Base-by-base conservation (phyloP, 2,329 filamentous ascomycete species). In the Curvularia sp. region DNA sequence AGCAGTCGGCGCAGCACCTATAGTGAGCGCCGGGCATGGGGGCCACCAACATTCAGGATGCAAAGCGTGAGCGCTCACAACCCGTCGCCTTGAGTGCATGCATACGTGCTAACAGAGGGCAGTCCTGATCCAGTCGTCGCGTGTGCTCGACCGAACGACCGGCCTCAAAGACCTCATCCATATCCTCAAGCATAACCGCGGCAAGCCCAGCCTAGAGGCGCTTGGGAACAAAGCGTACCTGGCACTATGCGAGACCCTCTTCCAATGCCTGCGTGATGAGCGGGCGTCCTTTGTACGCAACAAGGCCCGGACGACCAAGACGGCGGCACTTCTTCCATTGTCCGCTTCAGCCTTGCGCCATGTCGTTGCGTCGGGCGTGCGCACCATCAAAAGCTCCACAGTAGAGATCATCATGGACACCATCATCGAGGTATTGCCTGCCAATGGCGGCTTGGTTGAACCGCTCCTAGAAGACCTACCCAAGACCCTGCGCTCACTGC, bases 191-290 rank as follows among this genome's bases (percentile, higher is more conserved):
- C 80, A 84, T 66, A 85, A 84, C 65, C 83, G 79, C 66, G 78
- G 74, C 28, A 80, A 73, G 62, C 61, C 75, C 28, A 75, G 65
- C 44, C 65, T 80, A 61, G 75, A 80, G 33, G 69, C 72, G 5
- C 80, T 97, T 33, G 85, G 84, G 46, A 92, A 96, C 72, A 91
- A 90, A 72, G 85, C 85, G n/a, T 96, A 91, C 66, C 89, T 95
- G 71, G 85, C 86, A 58, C 87, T 97, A 43, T 91, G 92, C 67
- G 92, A 97, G 70, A 85, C 86, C 1, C 80, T 98, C 2, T 97
- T 97, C 71, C 84, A 85, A 53, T 89, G 84, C 71, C 85, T 85
- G 1, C 75, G 88, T 18, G 77, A 83, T 13, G 93, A 97, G 66
- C 92, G 91, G 72, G 81, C 87, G 9, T 74, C 78, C 18, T 90